Percentiles rank a stretch among this genome's conserved stretches.
phyloP scores from a whole-genome alignment of 345 rosid genomes.

The Cardiospermum halicacabum region DNA sequence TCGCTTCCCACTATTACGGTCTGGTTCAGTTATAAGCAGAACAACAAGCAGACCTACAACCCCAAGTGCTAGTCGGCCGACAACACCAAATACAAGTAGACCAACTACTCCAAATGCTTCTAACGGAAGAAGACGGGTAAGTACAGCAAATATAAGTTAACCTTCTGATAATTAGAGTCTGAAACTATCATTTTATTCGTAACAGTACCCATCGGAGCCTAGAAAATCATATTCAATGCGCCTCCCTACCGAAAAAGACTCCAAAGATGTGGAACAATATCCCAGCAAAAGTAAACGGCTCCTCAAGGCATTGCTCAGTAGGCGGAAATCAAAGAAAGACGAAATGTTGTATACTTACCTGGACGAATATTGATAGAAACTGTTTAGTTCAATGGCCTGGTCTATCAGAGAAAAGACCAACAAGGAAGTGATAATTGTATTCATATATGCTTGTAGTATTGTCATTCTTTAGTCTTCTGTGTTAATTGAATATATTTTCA shows the following conservation, averaged over 20 bases:
- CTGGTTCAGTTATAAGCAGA: conserved; percentile 65
- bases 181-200: conserved; percentile 8
- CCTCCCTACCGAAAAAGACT: conserved; percentile 47
- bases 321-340: conserved; percentile 91
- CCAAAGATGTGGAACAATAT: conserved; percentile 50
- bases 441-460: conserved; percentile 3
- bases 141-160: conserved; percentile 8
- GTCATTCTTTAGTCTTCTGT: background rate
- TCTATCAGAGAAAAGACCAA: background rate
- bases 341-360: conserved; percentile 74
- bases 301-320: conserved; percentile 82
- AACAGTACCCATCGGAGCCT: conserved; percentile 84
- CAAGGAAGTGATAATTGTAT: background rate
- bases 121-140: conserved; percentile 49
- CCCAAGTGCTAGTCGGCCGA: conserved; percentile 56
- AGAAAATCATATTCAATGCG: conserved; percentile 77
- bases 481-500: background rate
- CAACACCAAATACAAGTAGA: conserved; percentile 39
- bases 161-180: background rate
- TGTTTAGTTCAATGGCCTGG: background rate
- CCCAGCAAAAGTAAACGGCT: conserved; percentile 90
- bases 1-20: conserved; percentile 77
- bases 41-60: conserved; percentile 65
- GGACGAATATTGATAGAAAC: conserved; percentile 64
- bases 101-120: conserved; percentile 54